Base-by-base conservation (phyloP, 805 yeast genomes). In the Lachancea sp. region DNA sequence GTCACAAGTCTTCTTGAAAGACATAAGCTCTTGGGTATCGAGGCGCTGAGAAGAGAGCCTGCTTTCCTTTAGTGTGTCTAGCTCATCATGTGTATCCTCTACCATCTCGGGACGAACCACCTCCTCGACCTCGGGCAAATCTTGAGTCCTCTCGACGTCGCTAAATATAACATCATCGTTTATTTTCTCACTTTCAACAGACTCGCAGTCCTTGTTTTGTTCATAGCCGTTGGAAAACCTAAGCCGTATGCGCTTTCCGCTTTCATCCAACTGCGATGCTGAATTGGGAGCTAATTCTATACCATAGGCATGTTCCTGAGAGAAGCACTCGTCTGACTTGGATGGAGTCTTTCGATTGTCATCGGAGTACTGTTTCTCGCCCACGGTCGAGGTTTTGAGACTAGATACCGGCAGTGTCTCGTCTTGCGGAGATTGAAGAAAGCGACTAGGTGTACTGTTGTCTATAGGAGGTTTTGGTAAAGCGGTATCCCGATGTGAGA, bases 41-140 rank as follows among this genome's bases (percentile, higher is more conserved):
- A 30, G 15, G 10, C 35, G 35, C 19, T 32, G 35, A 6, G 35
- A 13, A 16, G 35, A 32, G 11, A 32, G 7, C 11, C 11, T 17
- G 16, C 19, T 32, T 6, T 15, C 19, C 3, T 16, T 16, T 16
- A 17, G 20, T 13, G 29, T 30, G 26, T 30, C 16, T 3, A 12
- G n/a, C 12, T 9, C 42, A 31, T 30, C 12, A n/a, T 16, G 4
- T 7, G 31, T 13, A 15, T 26, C 20, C 10, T 20, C 25, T 3
- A n/a, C 25, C 16, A 25, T 15, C 30, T 39, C 41, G 6, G 15
- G 17, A 10, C 16, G 16, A 17, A 17, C 15, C 13, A 27, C 36
- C 13, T 53, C 59, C 12, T 60, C 64, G 4, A 59, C 45, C 46
- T 62, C 64, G 4, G 64, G 62, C 18, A 60, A 42, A 25, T 60